Conservation (phyloP, 208 protist genomes). For the Leishmania lainsoni region DNA sequence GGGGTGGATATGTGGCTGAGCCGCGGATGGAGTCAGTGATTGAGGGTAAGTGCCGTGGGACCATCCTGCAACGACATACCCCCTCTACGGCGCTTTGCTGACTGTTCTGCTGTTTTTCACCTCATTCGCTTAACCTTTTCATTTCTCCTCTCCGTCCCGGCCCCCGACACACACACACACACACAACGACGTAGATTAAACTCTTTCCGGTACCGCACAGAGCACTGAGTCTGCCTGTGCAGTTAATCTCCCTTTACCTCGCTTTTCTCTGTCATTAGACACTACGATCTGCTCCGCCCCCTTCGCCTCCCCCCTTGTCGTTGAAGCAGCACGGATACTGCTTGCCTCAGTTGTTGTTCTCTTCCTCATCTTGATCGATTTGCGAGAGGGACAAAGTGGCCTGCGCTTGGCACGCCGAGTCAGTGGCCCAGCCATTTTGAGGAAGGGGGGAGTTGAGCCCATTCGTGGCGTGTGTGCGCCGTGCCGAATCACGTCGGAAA, state of each 20-base stretch:
- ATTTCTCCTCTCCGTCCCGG: constrained; percentile 1
- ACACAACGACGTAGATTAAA: constrained; percentile 14
- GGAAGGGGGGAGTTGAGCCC: neutral
- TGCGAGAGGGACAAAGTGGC: neutral
- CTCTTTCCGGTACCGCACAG: neutral
- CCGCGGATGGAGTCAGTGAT: neutral
- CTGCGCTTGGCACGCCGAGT: neutral
- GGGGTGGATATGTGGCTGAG: neutral
- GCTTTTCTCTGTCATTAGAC: neutral
- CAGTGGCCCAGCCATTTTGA: neutral
- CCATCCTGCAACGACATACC: neutral
- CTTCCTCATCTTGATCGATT: neutral
- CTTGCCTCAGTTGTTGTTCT: neutral
- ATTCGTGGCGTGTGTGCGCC: neutral
- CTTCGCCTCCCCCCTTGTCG: neutral
- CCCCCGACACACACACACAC: constrained; percentile 14
- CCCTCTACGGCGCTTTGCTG: neutral
- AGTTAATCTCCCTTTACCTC: neutral
- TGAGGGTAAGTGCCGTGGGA: neutral
- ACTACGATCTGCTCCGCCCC: neutral
- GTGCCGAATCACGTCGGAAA: neutral
- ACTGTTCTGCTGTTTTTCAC: neutral
- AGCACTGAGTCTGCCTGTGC: neutral
- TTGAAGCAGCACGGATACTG: neutral
- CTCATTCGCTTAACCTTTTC: neutral